Evolutionary conservation across 1,284 basidiomycete genomes (phyloP).

Genomic region (Peniophora sp.): DNA sequence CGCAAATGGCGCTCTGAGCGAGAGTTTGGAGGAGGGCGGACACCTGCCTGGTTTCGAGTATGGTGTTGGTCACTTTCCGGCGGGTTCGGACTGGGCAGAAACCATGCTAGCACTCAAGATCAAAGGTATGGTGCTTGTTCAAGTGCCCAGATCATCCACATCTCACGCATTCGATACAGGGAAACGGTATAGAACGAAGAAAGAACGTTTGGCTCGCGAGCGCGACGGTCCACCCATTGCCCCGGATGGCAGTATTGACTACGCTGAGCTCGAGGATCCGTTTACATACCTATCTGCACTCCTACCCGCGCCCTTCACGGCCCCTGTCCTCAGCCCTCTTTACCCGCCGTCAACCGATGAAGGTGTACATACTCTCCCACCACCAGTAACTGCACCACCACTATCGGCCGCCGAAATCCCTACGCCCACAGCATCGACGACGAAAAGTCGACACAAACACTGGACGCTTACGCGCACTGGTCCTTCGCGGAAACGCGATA

Average conservation of each 20-base stretch:
- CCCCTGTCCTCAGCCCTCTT: constrained; percentile 50
- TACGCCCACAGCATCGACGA: constrained; percentile 8
- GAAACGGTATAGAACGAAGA: constrained; percentile 71
- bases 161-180: constrained; percentile 31
- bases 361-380: constrained; percentile 17
- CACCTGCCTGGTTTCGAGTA: constrained; percentile 67
- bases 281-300: constrained; percentile 59
- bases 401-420: constrained; percentile 5
- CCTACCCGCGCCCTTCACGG: constrained; percentile 45
- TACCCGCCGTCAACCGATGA: constrained; percentile 31
- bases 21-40: constrained; percentile 58
- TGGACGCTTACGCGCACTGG: constrained; percentile 34
- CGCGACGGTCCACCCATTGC: constrained; percentile 60
- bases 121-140: constrained; percentile 38
- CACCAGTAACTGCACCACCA: constrained; percentile 17
- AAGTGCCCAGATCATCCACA: background rate
- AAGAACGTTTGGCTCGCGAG: constrained; percentile 65
- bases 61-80: constrained; percentile 61
- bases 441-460: constrained; percentile 21
- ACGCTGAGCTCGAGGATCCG: constrained; percentile 69
- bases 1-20: constrained; percentile 27
- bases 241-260: constrained; percentile 68
- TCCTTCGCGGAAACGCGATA: constrained; percentile 32
- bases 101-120: constrained; percentile 64
- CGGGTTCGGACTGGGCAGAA: constrained; percentile 58